Evolutionary conservation across 2,329 filamentous ascomycete species (phyloP).

Genomic region (Peltaster fructicola): DNA sequence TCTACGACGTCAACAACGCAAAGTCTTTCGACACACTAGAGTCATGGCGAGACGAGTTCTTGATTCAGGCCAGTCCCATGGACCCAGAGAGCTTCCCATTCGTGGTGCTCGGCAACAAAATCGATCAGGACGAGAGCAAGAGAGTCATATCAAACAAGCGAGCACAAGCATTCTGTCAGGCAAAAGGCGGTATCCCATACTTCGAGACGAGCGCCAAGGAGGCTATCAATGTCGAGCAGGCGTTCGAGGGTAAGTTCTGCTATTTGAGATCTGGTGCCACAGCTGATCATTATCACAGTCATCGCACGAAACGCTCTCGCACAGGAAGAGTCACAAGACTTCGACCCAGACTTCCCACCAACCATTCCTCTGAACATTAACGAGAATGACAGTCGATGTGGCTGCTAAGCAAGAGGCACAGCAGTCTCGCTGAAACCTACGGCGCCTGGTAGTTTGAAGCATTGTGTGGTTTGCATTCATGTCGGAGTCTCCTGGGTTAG

Average conservation of each 20-base stretch:
- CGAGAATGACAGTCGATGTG: slow-evolving; percentile 79
- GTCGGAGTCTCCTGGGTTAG: too few relatives aligned
- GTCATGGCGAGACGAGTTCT: slow-evolving; percentile 94
- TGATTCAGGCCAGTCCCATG: slow-evolving; percentile 90
- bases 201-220: slow-evolving; percentile 99
- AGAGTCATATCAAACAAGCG: slow-evolving; percentile 89
- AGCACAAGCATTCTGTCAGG: slow-evolving; percentile 93
- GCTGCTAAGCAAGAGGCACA: slow-evolving; percentile 64
- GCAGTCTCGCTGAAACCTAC: too few relatives aligned
- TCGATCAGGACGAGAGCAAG: slow-evolving; percentile 96
- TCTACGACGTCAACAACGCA: slow-evolving; percentile 97
- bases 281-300: slow-evolving; percentile 35
- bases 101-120: slow-evolving; percentile 96
- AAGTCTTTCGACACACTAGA: slow-evolving; percentile 98
- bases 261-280: not conserved
- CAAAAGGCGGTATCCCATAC: slow-evolving; percentile 92
- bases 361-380: slow-evolving; percentile 97
- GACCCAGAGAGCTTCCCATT: slow-evolving; percentile 97
- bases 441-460: too few relatives aligned
- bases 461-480: too few relatives aligned
- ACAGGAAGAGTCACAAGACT: slow-evolving; percentile 96
- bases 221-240: slow-evolving; percentile 90
- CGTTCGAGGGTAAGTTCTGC: slow-evolving; percentile 40
- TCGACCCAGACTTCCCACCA: slow-evolving; percentile 91
- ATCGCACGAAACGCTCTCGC: slow-evolving; percentile 90